Percentiles rank a stretch among this genome's conserved stretches.
Conservation (phyloP, 192 early-diverging fungal species). For the Pilobolus umbonatus region DNA sequence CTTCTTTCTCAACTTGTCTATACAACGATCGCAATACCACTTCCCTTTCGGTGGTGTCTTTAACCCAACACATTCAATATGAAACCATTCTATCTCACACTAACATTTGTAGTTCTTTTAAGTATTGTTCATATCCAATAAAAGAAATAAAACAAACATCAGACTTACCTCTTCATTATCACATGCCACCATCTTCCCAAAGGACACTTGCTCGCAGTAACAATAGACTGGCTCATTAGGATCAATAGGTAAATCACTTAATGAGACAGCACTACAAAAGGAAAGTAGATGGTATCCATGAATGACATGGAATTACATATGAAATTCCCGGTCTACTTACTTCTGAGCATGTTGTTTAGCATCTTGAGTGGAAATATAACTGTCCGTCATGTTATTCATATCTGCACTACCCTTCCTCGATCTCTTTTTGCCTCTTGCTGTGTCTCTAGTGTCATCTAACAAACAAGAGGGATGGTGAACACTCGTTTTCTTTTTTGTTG, state of each 20-base stretch:
- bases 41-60: constrained; percentile 70
- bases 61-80: constrained; percentile 78
- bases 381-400: not conserved
- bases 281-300: not conserved
- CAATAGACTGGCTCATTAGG: constrained; percentile 89
- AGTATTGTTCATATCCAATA: not conserved
- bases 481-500: constrained; percentile 17
- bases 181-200: constrained; percentile 86
- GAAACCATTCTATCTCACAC: constrained; percentile 91
- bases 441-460: not conserved
- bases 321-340: constrained; percentile 13
- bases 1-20: constrained; percentile 12
- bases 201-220: constrained; percentile 78
- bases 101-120: not conserved
- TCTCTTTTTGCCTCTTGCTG: constrained; percentile 13
- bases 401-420: not conserved
- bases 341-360: constrained; percentile 19
- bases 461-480: not conserved
- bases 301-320: too few species aligned
- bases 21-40: constrained; percentile 81
- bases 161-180: constrained; percentile 62
- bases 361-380: constrained; percentile 19
- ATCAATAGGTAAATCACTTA: constrained; percentile 55
- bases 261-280: constrained; percentile 17
- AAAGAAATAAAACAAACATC: constrained; percentile 1